phyloP scores from a whole-genome alignment of 345 rosid species.

The Aquilaria sinensis region DNA sequence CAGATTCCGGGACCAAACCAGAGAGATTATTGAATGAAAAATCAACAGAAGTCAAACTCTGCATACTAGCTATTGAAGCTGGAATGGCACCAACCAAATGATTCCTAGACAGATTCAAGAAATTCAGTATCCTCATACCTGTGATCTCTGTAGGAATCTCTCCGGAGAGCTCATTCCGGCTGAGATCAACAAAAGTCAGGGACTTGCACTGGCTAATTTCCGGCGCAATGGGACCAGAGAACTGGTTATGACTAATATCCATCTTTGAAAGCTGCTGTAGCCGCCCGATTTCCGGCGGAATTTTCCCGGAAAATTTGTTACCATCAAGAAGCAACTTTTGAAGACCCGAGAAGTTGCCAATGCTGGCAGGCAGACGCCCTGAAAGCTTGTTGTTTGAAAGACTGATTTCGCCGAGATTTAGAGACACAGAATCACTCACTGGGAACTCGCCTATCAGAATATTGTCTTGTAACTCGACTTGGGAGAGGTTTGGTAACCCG shows the following conservation, averaged over 20 bases:
- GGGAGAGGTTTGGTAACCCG: conserved; percentile 54
- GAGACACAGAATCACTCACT: conserved; percentile 21
- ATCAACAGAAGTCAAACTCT: conserved; percentile 74
- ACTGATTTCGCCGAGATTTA: conserved; percentile 55
- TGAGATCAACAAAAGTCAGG: conserved; percentile 50
- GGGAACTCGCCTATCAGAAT: conserved; percentile 48
- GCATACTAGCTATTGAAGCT: conserved; percentile 56
- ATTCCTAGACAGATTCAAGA: conserved; percentile 84
- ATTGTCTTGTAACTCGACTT: conserved; percentile 80
- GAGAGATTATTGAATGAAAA: conserved; percentile 84
- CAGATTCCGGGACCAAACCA: conserved; percentile 69
- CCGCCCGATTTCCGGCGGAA: conserved; percentile 61
- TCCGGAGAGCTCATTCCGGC: conserved; percentile 62
- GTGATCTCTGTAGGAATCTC: conserved; percentile 51
- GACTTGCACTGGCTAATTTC: conserved; percentile 52
- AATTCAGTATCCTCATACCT: conserved; percentile 54
- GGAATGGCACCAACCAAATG: conserved; percentile 57
- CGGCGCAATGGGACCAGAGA: conserved; percentile 63
- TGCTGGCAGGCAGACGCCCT: conserved; percentile 61
- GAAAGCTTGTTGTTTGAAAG: conserved; percentile 68
- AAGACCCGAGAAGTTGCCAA: conserved; percentile 55
- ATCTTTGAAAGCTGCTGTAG: conserved; percentile 41
- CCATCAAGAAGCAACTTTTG: conserved; percentile 62
- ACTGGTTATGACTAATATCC: conserved; percentile 71
- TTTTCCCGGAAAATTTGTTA: conserved; percentile 61